Evolutionary conservation across 169 alveolate genomes (phyloP), one percentile per base, ranked within the genome.

Genomic region (Cryptosporidium ryanae): DNA sequence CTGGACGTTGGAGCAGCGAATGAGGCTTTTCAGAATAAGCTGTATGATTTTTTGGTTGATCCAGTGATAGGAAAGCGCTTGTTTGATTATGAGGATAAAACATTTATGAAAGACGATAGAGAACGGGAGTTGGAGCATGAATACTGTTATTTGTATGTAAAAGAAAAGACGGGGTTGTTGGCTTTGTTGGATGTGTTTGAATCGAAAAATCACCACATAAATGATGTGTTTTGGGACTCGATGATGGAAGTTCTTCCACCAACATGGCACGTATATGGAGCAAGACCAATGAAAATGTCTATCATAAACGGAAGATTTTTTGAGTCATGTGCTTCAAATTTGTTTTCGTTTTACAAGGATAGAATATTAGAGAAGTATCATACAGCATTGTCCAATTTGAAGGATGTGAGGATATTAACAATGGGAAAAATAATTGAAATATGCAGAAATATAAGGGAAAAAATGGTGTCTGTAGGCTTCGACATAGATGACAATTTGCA

Each of bases 231-330:
- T 44, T 76, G 87, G 87, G 68, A 59, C 21, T 32, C 76, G 25
- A 76, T 76, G 87, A 61, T 76, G 71, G 87, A 59, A 13, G 25
- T 32, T 43, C 29, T 57, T 27, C 87, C 87, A n/a, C 48, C 61
- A 31, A 59, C 76, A 38, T 76, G 87, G 87, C 87, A 76, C 59
- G 71, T 76, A 59, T 76, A 76, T 59, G 87, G 87, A 31, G 27
- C 44, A 38, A 76, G 71, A 18, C 87, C 87, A 21, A 44, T 38
- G 31, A 57, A 76, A 48, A 23, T 55, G 23, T 59, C 68, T 25
- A 59, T 76, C 0, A 61, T 76, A 32, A 55, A 18, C 12, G 44
- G 64, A 2, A 76, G 87, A 18, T 76, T 76, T 44, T 38, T 38
- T 59, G 87, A 76, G n/a, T 76, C 87, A 57, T 76, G 87, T 12